Evolutionary conservation across 2,329 filamentous ascomycete species (phyloP).

Genomic region (Zymoseptoria ardabiliae): DNA sequence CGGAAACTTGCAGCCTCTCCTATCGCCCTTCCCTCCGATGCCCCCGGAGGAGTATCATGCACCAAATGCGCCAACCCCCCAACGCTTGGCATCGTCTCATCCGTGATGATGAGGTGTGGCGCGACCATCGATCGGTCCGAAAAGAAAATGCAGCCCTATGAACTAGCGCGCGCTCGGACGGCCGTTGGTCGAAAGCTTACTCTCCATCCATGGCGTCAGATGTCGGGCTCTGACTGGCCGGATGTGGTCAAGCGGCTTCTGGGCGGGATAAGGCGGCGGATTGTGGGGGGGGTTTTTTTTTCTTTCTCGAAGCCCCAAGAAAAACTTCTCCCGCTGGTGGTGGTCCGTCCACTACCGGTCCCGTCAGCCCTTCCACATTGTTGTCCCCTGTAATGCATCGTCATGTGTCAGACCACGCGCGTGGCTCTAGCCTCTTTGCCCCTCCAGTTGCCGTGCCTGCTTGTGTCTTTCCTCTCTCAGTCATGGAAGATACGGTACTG

Average conservation of each 20-base stretch:
- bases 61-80: background rate
- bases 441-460: too few relatives aligned
- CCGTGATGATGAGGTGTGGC: background rate
- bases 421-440: too few relatives aligned
- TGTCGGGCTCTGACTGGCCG: background rate
- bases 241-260: background rate
- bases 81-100: background rate
- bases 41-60: background rate
- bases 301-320: background rate
- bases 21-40: background rate
- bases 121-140: background rate
- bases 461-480: too few relatives aligned
- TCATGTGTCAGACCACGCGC: too few relatives aligned
- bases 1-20: background rate
- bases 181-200: background rate
- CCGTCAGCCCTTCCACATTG: too few relatives aligned
- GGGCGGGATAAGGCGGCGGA: background rate
- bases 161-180: background rate
- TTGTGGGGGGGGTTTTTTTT: too few relatives aligned
- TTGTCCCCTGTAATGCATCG: too few relatives aligned
- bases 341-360: too few relatives aligned
- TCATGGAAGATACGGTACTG: too few relatives aligned
- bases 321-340: background rate
- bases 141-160: background rate
- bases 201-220: background rate